phyloP scores from a whole-genome alignment of 805 yeast genomes.

The Wickerhamiella vanderwaltii region DNA sequence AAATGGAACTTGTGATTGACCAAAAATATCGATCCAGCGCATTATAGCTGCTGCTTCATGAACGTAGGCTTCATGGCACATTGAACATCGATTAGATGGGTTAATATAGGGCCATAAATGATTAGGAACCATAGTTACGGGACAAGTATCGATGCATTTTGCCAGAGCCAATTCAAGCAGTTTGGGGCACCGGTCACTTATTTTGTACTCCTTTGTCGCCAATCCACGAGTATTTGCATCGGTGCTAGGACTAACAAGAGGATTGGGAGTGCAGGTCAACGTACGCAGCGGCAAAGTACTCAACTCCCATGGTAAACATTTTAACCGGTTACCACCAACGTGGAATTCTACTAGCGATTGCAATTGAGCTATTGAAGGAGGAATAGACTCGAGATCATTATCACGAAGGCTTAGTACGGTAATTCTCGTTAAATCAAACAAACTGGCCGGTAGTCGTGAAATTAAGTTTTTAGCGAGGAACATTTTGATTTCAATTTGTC shows the following conservation, averaged over 20 bases:
- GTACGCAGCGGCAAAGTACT: constrained; percentile 23
- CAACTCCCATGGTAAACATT: constrained; percentile 29
- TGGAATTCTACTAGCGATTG: constrained; percentile 26
- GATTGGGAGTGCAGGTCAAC: constrained; percentile 30
- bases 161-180: constrained; percentile 1
- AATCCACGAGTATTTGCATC: background rate
- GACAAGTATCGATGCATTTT: background rate
- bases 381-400: constrained; percentile 26
- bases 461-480: constrained; percentile 25
- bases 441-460: constrained; percentile 20
- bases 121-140: background rate
- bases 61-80: background rate
- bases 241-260: constrained; percentile 17
- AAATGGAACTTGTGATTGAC: constrained; percentile 4
- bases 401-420: constrained; percentile 28
- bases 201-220: background rate
- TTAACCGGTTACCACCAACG: constrained; percentile 27
- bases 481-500: constrained; percentile 22
- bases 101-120: background rate
- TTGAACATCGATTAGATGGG: background rate
- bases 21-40: constrained; percentile 1
- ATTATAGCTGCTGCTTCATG: constrained; percentile 5
- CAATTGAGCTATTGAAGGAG: constrained; percentile 27
- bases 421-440: constrained; percentile 27
- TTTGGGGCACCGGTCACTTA: background rate